Evolutionary conservation across 108 stramenopile species (phyloP), one percentile per base, ranked within the genome.

Genomic region (Mayamaea pseudoterrestris): DNA sequence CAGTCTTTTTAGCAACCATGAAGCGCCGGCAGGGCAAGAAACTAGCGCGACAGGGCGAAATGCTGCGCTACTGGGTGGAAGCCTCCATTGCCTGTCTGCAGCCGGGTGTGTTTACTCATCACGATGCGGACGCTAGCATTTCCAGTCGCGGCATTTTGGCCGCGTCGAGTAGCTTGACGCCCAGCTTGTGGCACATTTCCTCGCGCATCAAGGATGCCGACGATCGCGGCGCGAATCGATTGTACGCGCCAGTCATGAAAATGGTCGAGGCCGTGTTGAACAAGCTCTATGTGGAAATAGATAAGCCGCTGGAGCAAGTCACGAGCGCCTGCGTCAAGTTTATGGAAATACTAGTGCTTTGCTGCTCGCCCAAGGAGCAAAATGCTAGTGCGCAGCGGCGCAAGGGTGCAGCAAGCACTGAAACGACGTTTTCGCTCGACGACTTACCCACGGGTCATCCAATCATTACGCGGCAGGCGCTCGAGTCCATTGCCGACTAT

Each of bases 401-500:
- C 44, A 50, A 47, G 53, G 54, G 48, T 28, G 60, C 47, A 21
- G 53, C 66, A 66, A 60, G 71, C 22, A 3, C 8, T 39, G 37
- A 14, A 18, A 18, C 82, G 17, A 83, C 85, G 49, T 93, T 93
- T 57, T 79, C 80, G 4, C 50, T 93, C 21, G 83, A 93, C 32
- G 86, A 88, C 54, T 51, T 93, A 1, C 90, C 90, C 17, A 70
- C 62, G n/a, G 90, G 90, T 55, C 85, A 93, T 61, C 85, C 85
- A 12, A 61, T 83, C 40, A 93, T 93, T 58, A 93, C 83, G 41
- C 66, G 85, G 20, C 80, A 85, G 56, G 63, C 71, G 18, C 58
- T 93, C 37, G 83, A 83, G 55, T 80, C 81, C 16, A 85, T 93
- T 54, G 78, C 83, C 5, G 83, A 87, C 20, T 82, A 88, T 55